Evolutionary conservation across 164 flowering plant genomes (phyloP), one percentile per base, ranked within the genome.

Genomic region (Kingdonia uniflora): DNA sequence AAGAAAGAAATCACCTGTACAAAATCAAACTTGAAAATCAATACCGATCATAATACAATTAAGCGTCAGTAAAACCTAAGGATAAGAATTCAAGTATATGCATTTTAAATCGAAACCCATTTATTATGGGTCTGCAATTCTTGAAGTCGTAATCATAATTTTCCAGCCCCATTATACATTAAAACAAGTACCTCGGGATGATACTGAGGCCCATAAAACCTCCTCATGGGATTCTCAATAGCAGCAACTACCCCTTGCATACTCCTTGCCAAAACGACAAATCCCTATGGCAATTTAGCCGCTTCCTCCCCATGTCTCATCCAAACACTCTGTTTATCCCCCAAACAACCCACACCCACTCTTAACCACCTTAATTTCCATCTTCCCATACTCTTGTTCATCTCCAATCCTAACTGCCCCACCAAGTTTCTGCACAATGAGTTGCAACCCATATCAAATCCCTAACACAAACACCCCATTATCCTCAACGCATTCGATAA

Each of bases 131-230:
- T n/a, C n/a, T n/a, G n/a, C n/a, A n/a, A n/a, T n/a, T n/a, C n/a
- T n/a, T n/a, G n/a, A n/a, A n/a, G n/a, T n/a, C n/a, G n/a, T n/a
- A n/a, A n/a, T n/a, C n/a, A n/a, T n/a, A n/a, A n/a, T n/a, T n/a
- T n/a, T n/a, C n/a, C n/a, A n/a, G n/a, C n/a, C n/a, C n/a, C n/a
- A n/a, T n/a, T n/a, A n/a, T n/a, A n/a, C n/a, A n/a, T n/a, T n/a
- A n/a, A n/a, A n/a, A n/a, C n/a, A n/a, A n/a, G n/a, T 76, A 91
- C 97, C 92, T 87, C 97, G 0, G 96, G 96, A 21, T 91, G 97
- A 64, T 85, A 87, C 70, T 91, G 96, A 35, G 87, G 73, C 13
- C 97, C 96, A 60, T 73, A 87, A 65, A 87, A 75, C 80, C 82
- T 76, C 75, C 69, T 76, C 24, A 22, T 51, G 3, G 16, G 54